A percentile compares a stretch with the other conserved stretches of the same genome.
Evolutionary conservation across 148 eudicot species (phyloP).

Genomic region (Cornus florida): DNA sequence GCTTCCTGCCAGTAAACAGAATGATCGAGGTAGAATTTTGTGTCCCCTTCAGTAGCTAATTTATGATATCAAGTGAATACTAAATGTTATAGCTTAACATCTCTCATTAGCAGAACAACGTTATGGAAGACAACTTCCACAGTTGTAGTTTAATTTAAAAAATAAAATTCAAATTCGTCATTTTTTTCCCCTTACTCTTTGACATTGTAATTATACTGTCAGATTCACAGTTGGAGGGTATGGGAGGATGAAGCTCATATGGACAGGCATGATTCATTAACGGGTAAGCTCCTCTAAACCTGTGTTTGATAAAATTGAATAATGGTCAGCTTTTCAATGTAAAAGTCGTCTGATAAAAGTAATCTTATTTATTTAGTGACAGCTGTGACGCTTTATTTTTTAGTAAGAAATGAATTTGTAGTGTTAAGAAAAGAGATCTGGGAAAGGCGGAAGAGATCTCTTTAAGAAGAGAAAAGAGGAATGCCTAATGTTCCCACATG

Average conservation of each 20-base stretch:
- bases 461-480: not conserved
- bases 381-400: not conserved
- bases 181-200: conserved; percentile 11
- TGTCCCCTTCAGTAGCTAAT: not conserved
- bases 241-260: conserved; percentile 95
- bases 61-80: not conserved
- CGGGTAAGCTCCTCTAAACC: conserved; percentile 46
- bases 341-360: not conserved
- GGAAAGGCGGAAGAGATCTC: not conserved
- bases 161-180: not conserved
- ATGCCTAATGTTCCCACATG: not conserved
- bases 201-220: conserved; percentile 17
- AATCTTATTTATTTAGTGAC: not conserved
- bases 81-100: not conserved
- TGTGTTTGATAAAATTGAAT: conserved; percentile 12
- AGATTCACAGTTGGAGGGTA: conserved; percentile 86
- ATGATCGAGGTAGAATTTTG: not conserved
- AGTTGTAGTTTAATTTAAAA: not conserved
- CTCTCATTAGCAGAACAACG: not conserved
- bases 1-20: not conserved
- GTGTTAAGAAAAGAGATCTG: not conserved
- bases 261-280: conserved; percentile 63
- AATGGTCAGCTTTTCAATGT: not conserved
- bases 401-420: conserved; percentile 3
- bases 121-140: not conserved